Evolutionary conservation across 805 yeast species (phyloP).

Genomic region (Candida ascalaphidarum): DNA sequence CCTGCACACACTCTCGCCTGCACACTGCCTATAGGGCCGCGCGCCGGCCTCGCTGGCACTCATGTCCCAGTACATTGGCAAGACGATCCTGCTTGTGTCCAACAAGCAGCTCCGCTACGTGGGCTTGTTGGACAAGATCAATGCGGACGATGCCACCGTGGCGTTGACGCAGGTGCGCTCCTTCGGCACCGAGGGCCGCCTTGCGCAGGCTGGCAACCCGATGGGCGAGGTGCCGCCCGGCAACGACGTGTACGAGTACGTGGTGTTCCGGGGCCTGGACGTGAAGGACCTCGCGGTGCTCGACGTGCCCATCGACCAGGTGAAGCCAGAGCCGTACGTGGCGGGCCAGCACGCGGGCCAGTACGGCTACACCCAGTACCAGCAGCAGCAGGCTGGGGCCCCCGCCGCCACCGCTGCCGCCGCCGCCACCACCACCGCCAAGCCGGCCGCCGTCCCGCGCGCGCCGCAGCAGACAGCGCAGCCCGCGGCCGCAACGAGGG

Average conservation of each 20-base stretch:
- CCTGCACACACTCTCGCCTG: too few species aligned
- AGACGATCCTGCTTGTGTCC: conserved; percentile 74
- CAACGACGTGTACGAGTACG: conserved; percentile 59
- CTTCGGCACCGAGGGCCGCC: conserved; percentile 89
- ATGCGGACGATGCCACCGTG: conserved; percentile 86
- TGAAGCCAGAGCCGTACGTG: conserved; percentile 41
- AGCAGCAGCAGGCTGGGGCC: too few species aligned
- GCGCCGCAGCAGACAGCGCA: conserved; percentile 6
- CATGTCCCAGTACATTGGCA: conserved; percentile 93
- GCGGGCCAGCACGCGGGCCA: conserved; percentile 1
- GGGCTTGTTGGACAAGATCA: conserved; percentile 80
- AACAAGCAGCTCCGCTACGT: conserved; percentile 79
- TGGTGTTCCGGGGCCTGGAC: conserved; percentile 85
- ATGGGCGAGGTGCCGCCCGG: conserved; percentile 66
- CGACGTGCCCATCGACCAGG: conserved; percentile 60
- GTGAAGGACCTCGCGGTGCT: conserved; percentile 83
- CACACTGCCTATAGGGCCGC: too few species aligned
- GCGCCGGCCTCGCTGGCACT: neutral
- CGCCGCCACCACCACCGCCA: conserved; percentile 3
- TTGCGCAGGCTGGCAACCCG: conserved; percentile 47
- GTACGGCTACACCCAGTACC: too few species aligned
- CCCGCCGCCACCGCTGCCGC: conserved; percentile 4
- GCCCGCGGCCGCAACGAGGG: conserved; percentile 3
- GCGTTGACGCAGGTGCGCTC: conserved; percentile 72
- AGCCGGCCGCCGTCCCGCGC: conserved; percentile 8